Base-by-base conservation (phyloP, 2,329 filamentous ascomycete genomes). In the Pleochaeta shiraiana region DNA sequence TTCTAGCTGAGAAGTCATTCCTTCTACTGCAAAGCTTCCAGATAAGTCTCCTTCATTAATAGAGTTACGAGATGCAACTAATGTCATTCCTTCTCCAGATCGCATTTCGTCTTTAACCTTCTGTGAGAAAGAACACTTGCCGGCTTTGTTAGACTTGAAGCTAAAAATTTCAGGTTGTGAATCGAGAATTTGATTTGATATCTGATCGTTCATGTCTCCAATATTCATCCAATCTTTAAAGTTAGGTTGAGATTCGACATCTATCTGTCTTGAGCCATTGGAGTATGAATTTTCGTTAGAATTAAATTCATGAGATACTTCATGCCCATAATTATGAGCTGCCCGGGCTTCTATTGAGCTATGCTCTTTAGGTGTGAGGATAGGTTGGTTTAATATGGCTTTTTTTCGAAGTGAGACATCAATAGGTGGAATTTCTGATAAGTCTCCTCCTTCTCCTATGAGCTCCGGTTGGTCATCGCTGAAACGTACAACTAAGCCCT, bases 391-490 rank as follows among this genome's bases (percentile, higher is more conserved):
- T 16, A 19, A 2, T 59, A 69, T 65, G 34, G 70, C 65, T 63
- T 68, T 68, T 68, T 73, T 77, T 73, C 80, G 85, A 72, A 77
- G 79, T 4, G 83, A 84, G 64, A 95, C 85, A 71, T 93, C 87
- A 24, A 83, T 77, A 1, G 84, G 81, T 1, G 88, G 87, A 9
- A 81, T 76, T 64, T 88, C 84, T 64, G 87, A 86, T 73, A 95
- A 90, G 71, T 96, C 92, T 37, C 92, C 92, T 65, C 92, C 92
- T 74, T 92, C 86, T 59, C 92, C 92, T 71, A 97, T 96, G 67
- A 95, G 75, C 59, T 90, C 86, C 6, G 91, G 90, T 64, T 80
- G 78, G 11, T 79, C 80, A 69, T 88, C 83, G 63, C 80, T 81
- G 70, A 96, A 96, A 65, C 79, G 82, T 39, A 96, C 91, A 4